Base-by-base conservation (phyloP, 805 yeast genomes). In the Candida sonorensis region DNA sequence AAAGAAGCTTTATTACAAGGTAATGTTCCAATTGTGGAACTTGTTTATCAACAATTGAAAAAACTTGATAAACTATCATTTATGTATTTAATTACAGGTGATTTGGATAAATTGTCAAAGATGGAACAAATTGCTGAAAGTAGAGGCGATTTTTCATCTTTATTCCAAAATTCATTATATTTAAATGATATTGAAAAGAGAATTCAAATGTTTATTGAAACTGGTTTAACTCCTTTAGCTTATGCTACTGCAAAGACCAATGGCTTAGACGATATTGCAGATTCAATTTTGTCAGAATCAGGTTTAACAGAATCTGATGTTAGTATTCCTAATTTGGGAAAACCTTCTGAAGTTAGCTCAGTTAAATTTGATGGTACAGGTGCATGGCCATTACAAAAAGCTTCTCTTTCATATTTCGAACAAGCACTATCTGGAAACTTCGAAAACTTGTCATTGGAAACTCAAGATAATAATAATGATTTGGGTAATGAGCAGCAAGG, bases 101-200 rank as follows among this genome's bases (percentile, higher is more conserved):
- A 90, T 51, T 50, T 56, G 17, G 71, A 70, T 27, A 81, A 90
- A 52, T 65, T 92, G 51, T 60, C 72, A 30, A 86, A 82, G 60
- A 88, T 92, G 95, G 79, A 85, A 42, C 66, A 73, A 38, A 87
- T 90, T 62, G 92, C 97, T 29, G 94, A 82, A 53, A 81, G 77
- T 44, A 81, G 96, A 51, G 82, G 82, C 35, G 94, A 90, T 54
- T 58, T 72, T 27, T 72, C 83, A 16, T 78, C 95, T 24, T 68
- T 86, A 51, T 71, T 92, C 50, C 92, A 85, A 51, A 88, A 87
- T 49, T 75, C 92, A 16, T 60, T 88, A 36, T 90, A 79, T 61
- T 69, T 75, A 51, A 78, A 82, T 51, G 81, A 85, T 35, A 69
- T 78, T 26, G 80, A 79, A 48, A 75, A 80, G 53, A 77, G 96